A percentile compares a stretch with the other conserved stretches of the same genome.
Evolutionary conservation across 2,329 filamentous ascomycete species (phyloP).

Genomic region (Diaporthe australafricana): DNA sequence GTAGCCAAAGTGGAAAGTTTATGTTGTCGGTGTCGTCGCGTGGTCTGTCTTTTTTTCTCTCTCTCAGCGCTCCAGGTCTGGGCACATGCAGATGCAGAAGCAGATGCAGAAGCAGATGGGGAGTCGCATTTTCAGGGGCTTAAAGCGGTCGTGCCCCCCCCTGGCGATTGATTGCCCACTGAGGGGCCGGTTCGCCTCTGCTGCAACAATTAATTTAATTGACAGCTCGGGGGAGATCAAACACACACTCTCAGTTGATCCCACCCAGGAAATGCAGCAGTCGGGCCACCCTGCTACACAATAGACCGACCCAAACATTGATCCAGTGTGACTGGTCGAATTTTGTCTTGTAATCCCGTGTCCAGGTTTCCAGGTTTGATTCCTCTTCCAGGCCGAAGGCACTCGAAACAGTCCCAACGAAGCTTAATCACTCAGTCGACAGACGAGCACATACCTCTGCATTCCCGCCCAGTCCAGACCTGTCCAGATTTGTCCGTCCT

Average conservation of each 20-base stretch:
- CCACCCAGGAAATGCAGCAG: neutral
- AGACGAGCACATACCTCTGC: neutral
- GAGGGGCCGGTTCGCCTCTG: neutral
- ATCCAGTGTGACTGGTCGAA: neutral
- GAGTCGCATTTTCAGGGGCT: slow-evolving; percentile 22
- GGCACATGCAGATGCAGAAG: neutral
- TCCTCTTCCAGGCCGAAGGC: neutral
- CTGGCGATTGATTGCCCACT: neutral
- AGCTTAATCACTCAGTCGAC: slow-evolving; percentile 3
- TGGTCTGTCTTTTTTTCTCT: no score
- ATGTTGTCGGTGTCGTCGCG: no score
- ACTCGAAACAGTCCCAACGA: slow-evolving; percentile 10
- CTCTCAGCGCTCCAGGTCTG: slow-evolving; percentile 2
- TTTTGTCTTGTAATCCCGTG: neutral
- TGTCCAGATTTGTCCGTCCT: neutral
- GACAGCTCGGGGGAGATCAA: neutral
- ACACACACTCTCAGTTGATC: neutral
- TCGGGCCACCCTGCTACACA: slow-evolving; percentile 5
- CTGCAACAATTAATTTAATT: slow-evolving; percentile 18
- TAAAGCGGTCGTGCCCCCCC: neutral
- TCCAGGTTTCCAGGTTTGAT: neutral
- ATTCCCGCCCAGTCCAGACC: neutral
- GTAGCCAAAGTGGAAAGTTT: neutral
- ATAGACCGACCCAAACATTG: neutral
- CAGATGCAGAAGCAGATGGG: neutral